Evolutionary conservation across 2,329 filamentous ascomycete species (phyloP).

Genomic region (Aspergillus sclerotialis): DNA sequence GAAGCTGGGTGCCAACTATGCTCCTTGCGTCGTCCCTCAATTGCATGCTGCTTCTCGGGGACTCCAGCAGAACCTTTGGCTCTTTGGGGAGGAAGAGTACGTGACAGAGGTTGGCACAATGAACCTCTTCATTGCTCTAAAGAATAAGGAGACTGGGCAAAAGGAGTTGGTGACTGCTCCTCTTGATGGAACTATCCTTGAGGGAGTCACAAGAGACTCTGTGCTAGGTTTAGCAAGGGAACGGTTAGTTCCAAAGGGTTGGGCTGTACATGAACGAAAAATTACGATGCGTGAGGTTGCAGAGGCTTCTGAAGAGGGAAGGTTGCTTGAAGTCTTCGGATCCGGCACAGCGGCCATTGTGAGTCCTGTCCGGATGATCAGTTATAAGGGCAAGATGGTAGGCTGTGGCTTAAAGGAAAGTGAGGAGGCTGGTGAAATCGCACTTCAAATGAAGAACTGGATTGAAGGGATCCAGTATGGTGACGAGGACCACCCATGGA

Average conservation of each 20-base stretch:
- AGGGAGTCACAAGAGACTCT: slow-evolving; percentile 89
- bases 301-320: slow-evolving; percentile 73
- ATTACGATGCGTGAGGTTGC: slow-evolving; percentile 83
- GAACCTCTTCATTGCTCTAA: slow-evolving; percentile 90
- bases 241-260: slow-evolving; percentile 74
- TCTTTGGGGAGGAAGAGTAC: slow-evolving; percentile 92
- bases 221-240: slow-evolving; percentile 81
- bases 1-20: slow-evolving; percentile 98
- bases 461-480: slow-evolving; percentile 95
- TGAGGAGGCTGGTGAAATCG: slow-evolving; percentile 82
- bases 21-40: slow-evolving; percentile 97
- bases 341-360: slow-evolving; percentile 92
- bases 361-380: slow-evolving; percentile 79
- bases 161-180: slow-evolving; percentile 93
- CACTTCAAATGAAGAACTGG: slow-evolving; percentile 87
- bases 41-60: slow-evolving; percentile 82
- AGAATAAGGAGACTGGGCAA: slow-evolving; percentile 78
- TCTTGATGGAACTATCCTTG: slow-evolving; percentile 90
- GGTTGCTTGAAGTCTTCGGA: slow-evolving; percentile 88
- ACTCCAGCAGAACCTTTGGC: slow-evolving; percentile 97
- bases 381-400: slow-evolving; percentile 75
- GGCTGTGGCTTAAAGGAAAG: slow-evolving; percentile 73
- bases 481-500: slow-evolving; percentile 88
- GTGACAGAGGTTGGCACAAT: slow-evolving; percentile 98
- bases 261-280: slow-evolving; percentile 82